A percentile compares a stretch with the other conserved stretches of the same genome.
Evolutionary conservation across 73 alveolate species (phyloP).

Genomic region (Tetrahymena elliotti): DNA sequence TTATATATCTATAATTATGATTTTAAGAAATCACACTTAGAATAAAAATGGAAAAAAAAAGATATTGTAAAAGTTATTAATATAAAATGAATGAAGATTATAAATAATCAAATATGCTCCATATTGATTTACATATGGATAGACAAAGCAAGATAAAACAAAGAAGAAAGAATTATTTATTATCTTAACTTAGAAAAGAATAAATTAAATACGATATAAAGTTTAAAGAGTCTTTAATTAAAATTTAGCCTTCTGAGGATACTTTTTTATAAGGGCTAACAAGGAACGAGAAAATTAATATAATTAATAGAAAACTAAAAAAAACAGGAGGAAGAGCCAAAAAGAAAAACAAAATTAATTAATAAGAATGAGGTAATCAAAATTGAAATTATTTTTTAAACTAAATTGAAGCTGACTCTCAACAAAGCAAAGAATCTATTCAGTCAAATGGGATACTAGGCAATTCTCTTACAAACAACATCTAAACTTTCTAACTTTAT

Average conservation of each 20-base stretch:
- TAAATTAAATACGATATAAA: background rate
- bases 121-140: background rate
- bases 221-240: background rate
- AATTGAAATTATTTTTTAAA: background rate
- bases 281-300: background rate
- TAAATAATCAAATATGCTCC: background rate
- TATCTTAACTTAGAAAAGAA: background rate
- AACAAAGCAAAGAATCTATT: background rate
- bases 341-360: background rate
- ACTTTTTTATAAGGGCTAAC: background rate
- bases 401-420: background rate
- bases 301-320: background rate
- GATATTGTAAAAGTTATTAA: too few species aligned
- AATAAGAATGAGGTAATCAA: constrained; percentile 31
- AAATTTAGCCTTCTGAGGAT: background rate
- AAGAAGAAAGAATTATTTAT: background rate
- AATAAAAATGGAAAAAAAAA: too few species aligned
- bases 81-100: background rate
- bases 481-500: background rate
- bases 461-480: background rate
- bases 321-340: constrained; percentile 2
- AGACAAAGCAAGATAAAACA: background rate
- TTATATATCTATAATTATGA: background rate
- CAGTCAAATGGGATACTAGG: background rate
- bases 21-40: background rate